Evolutionary conservation across 2,329 filamentous ascomycete species (phyloP).

Genomic region (Monilinia polystroma): DNA sequence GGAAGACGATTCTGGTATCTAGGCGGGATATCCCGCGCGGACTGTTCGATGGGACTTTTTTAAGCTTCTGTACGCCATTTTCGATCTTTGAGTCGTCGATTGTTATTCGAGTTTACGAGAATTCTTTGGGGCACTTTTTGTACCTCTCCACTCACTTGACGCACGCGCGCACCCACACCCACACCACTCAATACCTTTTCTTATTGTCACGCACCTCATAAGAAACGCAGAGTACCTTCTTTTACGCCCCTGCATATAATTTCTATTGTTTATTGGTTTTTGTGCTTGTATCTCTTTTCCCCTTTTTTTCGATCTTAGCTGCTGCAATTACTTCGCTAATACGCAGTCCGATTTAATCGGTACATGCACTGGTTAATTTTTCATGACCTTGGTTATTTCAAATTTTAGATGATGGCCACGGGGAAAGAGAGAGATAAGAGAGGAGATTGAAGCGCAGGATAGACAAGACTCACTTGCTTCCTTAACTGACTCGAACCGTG

Average conservation of each 20-base stretch:
- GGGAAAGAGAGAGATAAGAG: not conserved
- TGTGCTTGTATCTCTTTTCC: not conserved
- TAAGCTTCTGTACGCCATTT: not conserved
- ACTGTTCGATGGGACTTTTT: not conserved
- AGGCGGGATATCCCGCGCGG: not conserved
- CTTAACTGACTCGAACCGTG: not conserved
- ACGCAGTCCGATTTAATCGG: not conserved
- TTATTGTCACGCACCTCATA: not conserved
- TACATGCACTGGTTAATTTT: not conserved
- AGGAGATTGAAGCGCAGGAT: not conserved
- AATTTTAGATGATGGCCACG: not conserved
- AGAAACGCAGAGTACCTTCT: not conserved
- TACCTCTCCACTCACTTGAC: not conserved
- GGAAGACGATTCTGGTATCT: constrained; percentile 38
- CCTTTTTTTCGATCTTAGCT: not conserved
- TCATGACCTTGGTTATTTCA: not conserved
- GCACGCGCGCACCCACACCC: no score
- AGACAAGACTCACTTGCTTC: not conserved
- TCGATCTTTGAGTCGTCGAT: not conserved
- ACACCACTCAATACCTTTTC: no score
- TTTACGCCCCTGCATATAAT: not conserved
- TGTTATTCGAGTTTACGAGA: no score
- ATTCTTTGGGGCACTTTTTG: no score
- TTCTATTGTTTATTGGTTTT: not conserved
- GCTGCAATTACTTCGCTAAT: not conserved